Evolutionary conservation across 2,329 filamentous ascomycete genomes (phyloP).

Genomic region (Penicillium sp.): DNA sequence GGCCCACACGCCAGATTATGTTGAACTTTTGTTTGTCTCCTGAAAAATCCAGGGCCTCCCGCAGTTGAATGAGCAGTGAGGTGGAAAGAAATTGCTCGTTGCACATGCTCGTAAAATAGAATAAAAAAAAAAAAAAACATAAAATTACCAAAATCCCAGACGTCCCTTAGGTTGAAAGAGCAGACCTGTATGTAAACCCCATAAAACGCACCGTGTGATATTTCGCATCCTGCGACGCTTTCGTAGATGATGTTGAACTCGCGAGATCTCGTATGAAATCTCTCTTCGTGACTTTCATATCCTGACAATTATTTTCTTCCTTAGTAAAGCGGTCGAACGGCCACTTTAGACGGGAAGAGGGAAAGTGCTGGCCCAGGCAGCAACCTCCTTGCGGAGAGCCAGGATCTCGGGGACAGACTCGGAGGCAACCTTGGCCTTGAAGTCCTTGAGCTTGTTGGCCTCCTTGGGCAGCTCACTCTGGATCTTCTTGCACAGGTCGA

Average conservation of each 20-base stretch:
- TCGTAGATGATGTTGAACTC: constrained; percentile 46
- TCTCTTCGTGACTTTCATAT: constrained; percentile 26
- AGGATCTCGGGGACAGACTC: constrained; percentile 82
- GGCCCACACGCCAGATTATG: constrained; percentile 24
- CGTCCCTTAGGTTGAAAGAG: constrained; percentile 47
- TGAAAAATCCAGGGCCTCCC: constrained; percentile 25
- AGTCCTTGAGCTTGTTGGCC: constrained; percentile 99
- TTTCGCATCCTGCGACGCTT: constrained; percentile 28
- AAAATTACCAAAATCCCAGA: constrained; percentile 37
- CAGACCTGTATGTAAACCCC: constrained; percentile 44
- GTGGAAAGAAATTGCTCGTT: constrained; percentile 25
- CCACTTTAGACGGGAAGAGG: constrained; percentile 70
- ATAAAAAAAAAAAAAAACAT: constrained; percentile 26
- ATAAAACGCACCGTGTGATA: constrained; percentile 35
- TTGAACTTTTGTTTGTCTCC: constrained; percentile 31
- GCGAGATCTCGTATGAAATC: constrained; percentile 22
- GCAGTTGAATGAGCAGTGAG: constrained; percentile 29
- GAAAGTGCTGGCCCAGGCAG: constrained; percentile 84
- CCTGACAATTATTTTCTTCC: constrained; percentile 9
- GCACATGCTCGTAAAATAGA: constrained; percentile 25
- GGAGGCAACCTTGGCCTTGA: constrained; percentile 86
- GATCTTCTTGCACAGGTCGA: constrained; percentile 88
- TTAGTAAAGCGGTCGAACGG: constrained; percentile 1
- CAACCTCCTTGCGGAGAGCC: constrained; percentile 85
- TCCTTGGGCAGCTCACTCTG: constrained; percentile 88